Conservation (phyloP, 768 basidiomycete genomes). For the Mrakia frigida region DNA sequence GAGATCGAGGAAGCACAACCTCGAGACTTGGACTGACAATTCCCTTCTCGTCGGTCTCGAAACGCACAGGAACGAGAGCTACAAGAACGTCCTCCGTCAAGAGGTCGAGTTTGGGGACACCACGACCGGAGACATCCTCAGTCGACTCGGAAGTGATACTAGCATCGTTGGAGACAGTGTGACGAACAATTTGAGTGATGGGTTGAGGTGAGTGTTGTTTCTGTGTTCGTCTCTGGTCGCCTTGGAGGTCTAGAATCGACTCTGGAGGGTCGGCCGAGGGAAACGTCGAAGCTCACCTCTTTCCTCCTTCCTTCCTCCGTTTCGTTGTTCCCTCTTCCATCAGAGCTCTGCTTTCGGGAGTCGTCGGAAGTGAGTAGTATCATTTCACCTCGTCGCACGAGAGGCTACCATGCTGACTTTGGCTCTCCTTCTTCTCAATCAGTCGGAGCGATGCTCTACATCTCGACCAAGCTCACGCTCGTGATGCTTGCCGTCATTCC, state of each 20-base stretch:
- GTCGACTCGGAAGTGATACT: constrained; percentile 82
- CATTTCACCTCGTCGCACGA: neutral
- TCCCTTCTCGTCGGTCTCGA: constrained; percentile 43
- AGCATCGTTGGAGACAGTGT: constrained; percentile 74
- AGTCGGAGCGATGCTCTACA: constrained; percentile 94
- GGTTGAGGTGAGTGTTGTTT: constrained; percentile 44
- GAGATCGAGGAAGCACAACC: too few relatives aligned
- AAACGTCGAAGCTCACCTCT: neutral
- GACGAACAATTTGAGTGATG: constrained; percentile 51
- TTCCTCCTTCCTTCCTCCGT: neutral
- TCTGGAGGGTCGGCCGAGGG: neutral
- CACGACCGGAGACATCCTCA: constrained; percentile 89
- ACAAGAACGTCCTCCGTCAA: constrained; percentile 73
- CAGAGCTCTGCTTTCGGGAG: constrained; percentile 82
- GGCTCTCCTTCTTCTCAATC: neutral
- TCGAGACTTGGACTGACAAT: too few relatives aligned
- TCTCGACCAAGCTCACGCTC: constrained; percentile 69
- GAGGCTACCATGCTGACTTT: neutral
- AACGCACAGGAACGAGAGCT: constrained; percentile 62
- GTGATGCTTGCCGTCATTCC: constrained; percentile 92
- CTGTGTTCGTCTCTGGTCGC: too few relatives aligned
- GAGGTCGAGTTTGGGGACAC: constrained; percentile 90
- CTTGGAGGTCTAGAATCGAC: neutral
- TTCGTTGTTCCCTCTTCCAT: constrained; percentile 37
- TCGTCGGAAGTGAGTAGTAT: constrained; percentile 45